These are phyloP conservation scores for Porodaedalea pini DNA, from an alignment of 1,284 basidiomycete species.

Conservation along the genomic window DNA sequence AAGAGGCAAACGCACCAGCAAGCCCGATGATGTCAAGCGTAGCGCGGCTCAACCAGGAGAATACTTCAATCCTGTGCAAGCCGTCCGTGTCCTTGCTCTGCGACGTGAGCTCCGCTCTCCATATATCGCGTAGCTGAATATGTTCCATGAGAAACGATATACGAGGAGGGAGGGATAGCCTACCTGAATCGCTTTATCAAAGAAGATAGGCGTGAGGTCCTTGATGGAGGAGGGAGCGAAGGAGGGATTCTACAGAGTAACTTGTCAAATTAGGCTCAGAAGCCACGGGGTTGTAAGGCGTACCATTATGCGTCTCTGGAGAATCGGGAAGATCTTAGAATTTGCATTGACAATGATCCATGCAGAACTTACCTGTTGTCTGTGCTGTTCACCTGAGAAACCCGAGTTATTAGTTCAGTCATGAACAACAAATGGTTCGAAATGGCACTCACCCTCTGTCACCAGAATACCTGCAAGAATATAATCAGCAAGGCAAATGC, in stretches of 20 bases:
- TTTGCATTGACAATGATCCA: constrained; percentile 35
- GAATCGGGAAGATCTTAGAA: background rate
- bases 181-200: constrained; percentile 44
- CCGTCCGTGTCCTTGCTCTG: constrained; percentile 21
- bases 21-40: constrained; percentile 70
- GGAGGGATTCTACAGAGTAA: constrained; percentile 46
- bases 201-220: constrained; percentile 51
- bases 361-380: constrained; percentile 40
- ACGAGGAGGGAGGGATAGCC: background rate
- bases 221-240: constrained; percentile 55
- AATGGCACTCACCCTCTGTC: constrained; percentile 43
- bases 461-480: constrained; percentile 38
- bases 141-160: background rate
- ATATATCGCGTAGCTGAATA: constrained; percentile 46
- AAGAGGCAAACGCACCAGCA: constrained; percentile 49
- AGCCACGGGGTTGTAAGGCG: too few relatives aligned
- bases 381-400: constrained; percentile 39
- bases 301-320: constrained; percentile 16
- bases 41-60: constrained; percentile 51
- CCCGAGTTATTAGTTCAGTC: background rate
- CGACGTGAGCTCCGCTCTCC: constrained; percentile 32
- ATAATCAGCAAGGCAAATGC: too few relatives aligned
- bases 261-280: too few relatives aligned
- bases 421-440: too few relatives aligned
- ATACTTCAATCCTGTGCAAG: constrained; percentile 41